phyloP scores from a whole-genome alignment of 2,329 filamentous ascomycete genomes.

The Microdochium bolleyi region DNA sequence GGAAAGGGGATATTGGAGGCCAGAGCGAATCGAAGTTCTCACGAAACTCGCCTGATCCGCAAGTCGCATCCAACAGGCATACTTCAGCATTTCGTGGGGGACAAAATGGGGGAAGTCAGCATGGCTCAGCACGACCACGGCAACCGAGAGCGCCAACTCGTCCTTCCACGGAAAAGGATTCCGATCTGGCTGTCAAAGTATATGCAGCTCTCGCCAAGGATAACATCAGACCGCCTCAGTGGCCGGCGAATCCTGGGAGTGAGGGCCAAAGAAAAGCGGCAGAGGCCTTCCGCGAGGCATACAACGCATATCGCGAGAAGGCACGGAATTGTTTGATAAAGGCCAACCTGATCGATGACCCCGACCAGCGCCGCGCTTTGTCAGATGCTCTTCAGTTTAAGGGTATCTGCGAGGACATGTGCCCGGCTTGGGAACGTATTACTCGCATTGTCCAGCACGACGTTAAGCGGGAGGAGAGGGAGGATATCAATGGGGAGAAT shows the following conservation, averaged over 20 bases:
- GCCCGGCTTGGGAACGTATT: constrained; percentile 58
- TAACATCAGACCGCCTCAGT: constrained; percentile 42
- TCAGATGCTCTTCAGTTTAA: constrained; percentile 59
- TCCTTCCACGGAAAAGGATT: constrained; percentile 1
- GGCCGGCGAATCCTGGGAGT: constrained; percentile 48
- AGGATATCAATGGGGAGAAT: constrained; percentile 26
- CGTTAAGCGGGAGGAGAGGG: constrained; percentile 48
- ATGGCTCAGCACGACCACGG: not conserved
- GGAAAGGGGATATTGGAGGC: constrained; percentile 7
- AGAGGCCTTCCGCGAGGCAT: constrained; percentile 45
- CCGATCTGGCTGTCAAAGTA: constrained; percentile 36
- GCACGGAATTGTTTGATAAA: constrained; percentile 50
- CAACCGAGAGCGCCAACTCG: constrained; percentile 7
- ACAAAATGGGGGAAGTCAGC: not conserved
- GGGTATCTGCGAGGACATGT: constrained; percentile 63
- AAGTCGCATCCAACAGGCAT: constrained; percentile 4
- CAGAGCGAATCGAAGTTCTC: constrained; percentile 10
- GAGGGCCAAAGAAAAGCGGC: constrained; percentile 41
- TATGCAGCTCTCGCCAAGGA: constrained; percentile 45
- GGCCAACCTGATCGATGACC: constrained; percentile 56
- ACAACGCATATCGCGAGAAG: constrained; percentile 48
- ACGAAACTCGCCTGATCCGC: constrained; percentile 5
- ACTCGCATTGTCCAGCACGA: constrained; percentile 55
- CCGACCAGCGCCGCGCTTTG: constrained; percentile 52
- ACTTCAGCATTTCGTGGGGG: constrained; percentile 1